Evolutionary conservation across 345 rosid genomes (phyloP).

Genomic region (Brassica rapa): DNA sequence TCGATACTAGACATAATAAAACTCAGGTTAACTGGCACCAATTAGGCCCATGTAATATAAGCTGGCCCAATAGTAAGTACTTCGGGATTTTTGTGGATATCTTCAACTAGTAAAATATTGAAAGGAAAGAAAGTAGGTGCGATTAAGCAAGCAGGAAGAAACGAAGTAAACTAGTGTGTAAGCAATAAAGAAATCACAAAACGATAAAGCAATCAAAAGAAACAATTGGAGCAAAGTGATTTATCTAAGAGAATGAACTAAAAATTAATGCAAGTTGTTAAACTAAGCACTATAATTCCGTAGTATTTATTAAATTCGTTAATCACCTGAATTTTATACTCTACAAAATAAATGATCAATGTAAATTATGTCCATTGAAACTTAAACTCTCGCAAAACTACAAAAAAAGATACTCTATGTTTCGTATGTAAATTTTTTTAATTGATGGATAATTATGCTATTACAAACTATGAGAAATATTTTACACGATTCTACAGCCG

Average conservation of each 20-base stretch:
- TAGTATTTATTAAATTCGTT: background rate
- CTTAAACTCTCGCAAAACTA: too few species aligned
- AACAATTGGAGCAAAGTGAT: background rate
- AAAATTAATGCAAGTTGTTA: background rate
- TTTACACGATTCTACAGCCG: too few species aligned
- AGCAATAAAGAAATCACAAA: background rate
- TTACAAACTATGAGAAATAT: too few species aligned
- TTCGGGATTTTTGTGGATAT: background rate
- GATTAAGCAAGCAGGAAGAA: background rate
- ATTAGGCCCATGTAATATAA: background rate
- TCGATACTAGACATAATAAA: background rate
- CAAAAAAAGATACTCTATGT: too few species aligned
- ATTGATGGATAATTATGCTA: too few species aligned
- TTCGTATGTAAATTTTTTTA: too few species aligned
- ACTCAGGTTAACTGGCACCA: background rate
- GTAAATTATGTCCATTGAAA: background rate
- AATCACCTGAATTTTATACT: background rate
- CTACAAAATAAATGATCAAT: background rate
- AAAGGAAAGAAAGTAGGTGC: background rate
- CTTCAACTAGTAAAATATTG: background rate
- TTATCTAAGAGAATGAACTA: background rate
- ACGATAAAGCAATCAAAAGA: background rate
- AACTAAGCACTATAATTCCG: background rate
- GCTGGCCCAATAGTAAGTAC: background rate
- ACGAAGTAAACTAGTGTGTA: background rate